Evolutionary conservation across 2,329 filamentous ascomycete species (phyloP), one percentile per base, ranked within the genome.

Genomic region (Phyllosticta ampelicida): DNA sequence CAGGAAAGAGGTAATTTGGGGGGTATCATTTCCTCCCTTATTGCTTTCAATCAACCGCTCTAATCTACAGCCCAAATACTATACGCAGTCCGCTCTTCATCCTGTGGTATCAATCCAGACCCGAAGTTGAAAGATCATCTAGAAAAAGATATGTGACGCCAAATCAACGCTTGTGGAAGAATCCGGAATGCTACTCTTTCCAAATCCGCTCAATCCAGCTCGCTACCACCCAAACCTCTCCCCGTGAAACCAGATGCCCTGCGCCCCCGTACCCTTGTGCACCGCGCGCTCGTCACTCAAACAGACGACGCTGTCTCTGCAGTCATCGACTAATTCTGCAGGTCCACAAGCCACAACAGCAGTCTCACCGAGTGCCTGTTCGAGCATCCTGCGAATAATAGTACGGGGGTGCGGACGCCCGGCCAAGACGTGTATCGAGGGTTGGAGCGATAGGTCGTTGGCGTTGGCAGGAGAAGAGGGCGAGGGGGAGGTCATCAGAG

Each of bases 241-340:
- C 0, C 77, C 77, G 69, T 84, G 80, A 29, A 84, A 66, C 66
- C 79, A 84, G 26, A 86, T 79, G 0, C 83, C 84, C 66, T 86
- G 82, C 13, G 84, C 84, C 0, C 82, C 83, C 0, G 80, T 86
- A 1, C 84, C 84, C 67, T 86, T 86, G 63, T 86, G 83, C 50
- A 86, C 82, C 3, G 82, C 84, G 28, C 84, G 74, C 68, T 86
- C 84, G 66, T 87, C 83, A 62, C 81, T 83, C 49, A 86, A 63
- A 9, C 66, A 73, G 2, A 80, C 81, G 0, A 82, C 81, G 58
- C 73, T 77, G 13, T 74, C 76, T 59, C 82, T 75, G 5, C 82
- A 78, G 61, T 80, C 75, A n/a, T 77, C 74, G 3, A 79, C 77
- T 52, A 86, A 65, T 0, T 79, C 77, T 1, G 70, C 66, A 0